Percentiles rank a stretch among this genome's conserved stretches.
Conservation (phyloP, 2,329 filamentous ascomycete genomes). For the Hymenoscyphus albidus region DNA sequence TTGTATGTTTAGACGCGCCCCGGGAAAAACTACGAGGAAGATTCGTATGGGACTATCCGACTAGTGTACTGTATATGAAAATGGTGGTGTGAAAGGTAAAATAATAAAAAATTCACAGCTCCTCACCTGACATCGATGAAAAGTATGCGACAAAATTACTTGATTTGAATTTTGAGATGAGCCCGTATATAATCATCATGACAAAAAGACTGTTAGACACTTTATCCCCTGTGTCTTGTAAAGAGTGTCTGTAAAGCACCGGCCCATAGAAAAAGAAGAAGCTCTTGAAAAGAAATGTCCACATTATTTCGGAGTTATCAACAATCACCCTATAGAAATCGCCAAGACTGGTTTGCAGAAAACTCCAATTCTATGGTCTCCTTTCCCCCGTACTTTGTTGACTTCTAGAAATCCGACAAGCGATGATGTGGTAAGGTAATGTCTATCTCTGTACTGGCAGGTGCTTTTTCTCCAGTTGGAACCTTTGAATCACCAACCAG, state of each 20-base stretch:
- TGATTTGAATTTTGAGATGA: background rate
- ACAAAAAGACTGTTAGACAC: background rate
- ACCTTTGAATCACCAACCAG: background rate
- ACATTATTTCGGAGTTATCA: too few species aligned
- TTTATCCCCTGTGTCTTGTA: background rate
- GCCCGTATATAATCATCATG: background rate
- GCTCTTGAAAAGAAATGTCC: too few species aligned
- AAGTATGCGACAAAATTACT: background rate
- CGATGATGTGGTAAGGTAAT: slow-evolving; percentile 16
- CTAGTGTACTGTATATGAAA: background rate
- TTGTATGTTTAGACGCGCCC: background rate
- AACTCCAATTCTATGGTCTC: background rate
- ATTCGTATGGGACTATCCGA: background rate
- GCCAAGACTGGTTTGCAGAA: background rate
- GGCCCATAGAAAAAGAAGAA: background rate
- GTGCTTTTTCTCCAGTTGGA: background rate
- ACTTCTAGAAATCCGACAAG: background rate
- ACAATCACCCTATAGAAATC: background rate
- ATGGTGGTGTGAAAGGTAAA: background rate
- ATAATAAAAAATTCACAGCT: background rate
- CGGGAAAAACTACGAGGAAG: background rate
- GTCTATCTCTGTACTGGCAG: slow-evolving; percentile 12
- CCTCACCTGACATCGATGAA: too few species aligned
- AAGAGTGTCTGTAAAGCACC: background rate
- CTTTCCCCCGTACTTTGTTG: background rate